Evolutionary conservation across 495 filamentous ascomycete species (phyloP).

Genomic region (Friedmanniomyces endolithicus): DNA sequence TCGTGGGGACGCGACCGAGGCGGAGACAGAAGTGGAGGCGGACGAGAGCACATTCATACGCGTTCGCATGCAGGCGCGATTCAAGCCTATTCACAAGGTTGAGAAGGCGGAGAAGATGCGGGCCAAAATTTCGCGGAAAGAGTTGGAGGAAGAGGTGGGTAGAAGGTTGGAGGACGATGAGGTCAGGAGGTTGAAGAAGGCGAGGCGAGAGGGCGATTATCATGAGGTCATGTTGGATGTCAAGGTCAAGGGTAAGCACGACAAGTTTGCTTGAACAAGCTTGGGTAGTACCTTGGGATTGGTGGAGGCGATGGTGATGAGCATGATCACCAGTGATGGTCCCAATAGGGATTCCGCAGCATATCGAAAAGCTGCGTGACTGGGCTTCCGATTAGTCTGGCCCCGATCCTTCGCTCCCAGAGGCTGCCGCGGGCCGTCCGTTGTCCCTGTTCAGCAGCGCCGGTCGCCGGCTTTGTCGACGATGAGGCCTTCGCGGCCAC

Average conservation of each 20-base stretch:
- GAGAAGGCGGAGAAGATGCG: slow-evolving; percentile 65
- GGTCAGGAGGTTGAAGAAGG: slow-evolving; percentile 68
- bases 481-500: no score
- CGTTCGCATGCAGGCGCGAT: slow-evolving; percentile 87
- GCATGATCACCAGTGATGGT: background rate
- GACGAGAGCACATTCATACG: slow-evolving; percentile 65
- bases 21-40: slow-evolving; percentile 43
- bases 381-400: no score
- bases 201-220: slow-evolving; percentile 75
- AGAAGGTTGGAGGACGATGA: slow-evolving; percentile 70
- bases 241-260: slow-evolving; percentile 89
- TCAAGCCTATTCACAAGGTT: slow-evolving; percentile 70
- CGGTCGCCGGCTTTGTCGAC: no score
- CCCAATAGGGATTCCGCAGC: background rate
- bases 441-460: no score
- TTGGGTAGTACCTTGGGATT: background rate
- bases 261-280: slow-evolving; percentile 59
- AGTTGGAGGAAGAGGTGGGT: slow-evolving; percentile 74
- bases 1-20: slow-evolving; percentile 51
- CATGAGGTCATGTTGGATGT: slow-evolving; percentile 81
- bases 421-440: no score
- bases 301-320: background rate
- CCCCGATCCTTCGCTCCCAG: no score
- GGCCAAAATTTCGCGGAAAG: slow-evolving; percentile 75
- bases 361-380: no score